These are phyloP conservation scores for Aspergillus sp. DNA, from an alignment of 2,329 filamentous ascomycete species.

Conservation along the genomic window DNA sequence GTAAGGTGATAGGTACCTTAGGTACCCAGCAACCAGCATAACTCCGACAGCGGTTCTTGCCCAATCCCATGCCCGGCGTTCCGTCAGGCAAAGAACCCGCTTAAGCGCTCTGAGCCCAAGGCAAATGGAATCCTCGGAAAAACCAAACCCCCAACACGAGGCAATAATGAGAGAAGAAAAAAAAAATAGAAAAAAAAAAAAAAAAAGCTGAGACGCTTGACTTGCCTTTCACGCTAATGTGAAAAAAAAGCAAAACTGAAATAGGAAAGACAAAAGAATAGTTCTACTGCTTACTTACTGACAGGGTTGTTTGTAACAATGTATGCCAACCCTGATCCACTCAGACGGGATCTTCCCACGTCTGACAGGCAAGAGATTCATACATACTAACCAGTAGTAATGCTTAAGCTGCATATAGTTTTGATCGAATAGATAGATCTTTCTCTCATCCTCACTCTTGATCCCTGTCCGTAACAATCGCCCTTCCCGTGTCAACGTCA, in stretches of 20 bases:
- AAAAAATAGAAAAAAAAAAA: no score
- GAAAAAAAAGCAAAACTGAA: no score
- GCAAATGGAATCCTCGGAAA: not conserved
- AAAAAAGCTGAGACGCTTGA: not conserved
- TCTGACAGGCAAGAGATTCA: slow-evolving; percentile 1
- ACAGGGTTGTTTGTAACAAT: not conserved
- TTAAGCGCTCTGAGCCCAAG: slow-evolving; percentile 2
- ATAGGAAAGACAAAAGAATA: no score
- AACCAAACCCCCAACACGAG: not conserved
- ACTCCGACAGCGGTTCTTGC: slow-evolving; percentile 5
- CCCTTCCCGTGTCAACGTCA: not conserved
- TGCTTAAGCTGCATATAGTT: not conserved
- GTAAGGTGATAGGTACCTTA: slow-evolving; percentile 1
- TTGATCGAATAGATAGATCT: no score
- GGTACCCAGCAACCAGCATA: slow-evolving; percentile 2
- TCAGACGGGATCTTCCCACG: not conserved
- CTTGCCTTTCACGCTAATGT: not conserved
- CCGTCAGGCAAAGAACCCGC: slow-evolving; percentile 5
- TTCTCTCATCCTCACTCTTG: not conserved
- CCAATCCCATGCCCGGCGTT: slow-evolving; percentile 3
- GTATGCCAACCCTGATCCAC: not conserved
- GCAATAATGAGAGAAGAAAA: not conserved
- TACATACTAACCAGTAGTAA: not conserved
- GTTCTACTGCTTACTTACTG: not conserved
- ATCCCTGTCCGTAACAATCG: not conserved